Base-by-base conservation (phyloP, 495 filamentous ascomycete species). In the Neurospora tetrasperma region DNA sequence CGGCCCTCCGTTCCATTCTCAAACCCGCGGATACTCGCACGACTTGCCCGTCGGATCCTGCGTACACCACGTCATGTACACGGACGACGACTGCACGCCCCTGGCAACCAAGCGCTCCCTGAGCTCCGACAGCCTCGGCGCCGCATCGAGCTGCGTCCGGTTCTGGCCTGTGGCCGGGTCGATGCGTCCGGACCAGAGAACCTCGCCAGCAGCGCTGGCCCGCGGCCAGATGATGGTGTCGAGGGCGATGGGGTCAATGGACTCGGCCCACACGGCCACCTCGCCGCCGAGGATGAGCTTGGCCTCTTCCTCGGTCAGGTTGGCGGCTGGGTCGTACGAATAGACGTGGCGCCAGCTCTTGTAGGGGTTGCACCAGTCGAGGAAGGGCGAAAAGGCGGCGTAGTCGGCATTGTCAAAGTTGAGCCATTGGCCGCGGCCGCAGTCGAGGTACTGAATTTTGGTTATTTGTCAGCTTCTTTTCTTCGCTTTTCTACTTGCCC, bases 311-410 rank as follows among this genome's bases (percentile, higher is more conserved):
- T 76, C 79, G 0, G 90, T 85, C 14, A 96, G 81, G 71, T 84
- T 85, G n/a, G 77, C 83, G 14, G 87, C 82, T 4, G 93, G 93
- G 76, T 94, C 89, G 80, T 93, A 90, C 46, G 88, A 86, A 84
- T 96, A 95, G 73, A 94, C 86, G 69, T 90, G 82, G n/a, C 88
- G 85, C 93, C 93, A 96, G 80, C 85, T 89, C 82, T 96, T 91
- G 78, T 80, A 80, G 23, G 93, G 93, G 5, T 79, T 80, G 80
- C 93, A 96, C 83, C 92, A 96, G 81, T 95, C 93, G 73, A 82
- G 79, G 84, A 89, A 95, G 7, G 93, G 93, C 75, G 84, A 92
- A 80, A 82, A 86, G 12, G 78, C 71, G 11, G 77, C 35, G 74
- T 83, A 83, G 14, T 82, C 75, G 42, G 84, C 85, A 69, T 84